These are phyloP conservation scores for Lactifluus piperatus DNA, from an alignment of 768 basidiomycete species.

Conservation along the genomic window DNA sequence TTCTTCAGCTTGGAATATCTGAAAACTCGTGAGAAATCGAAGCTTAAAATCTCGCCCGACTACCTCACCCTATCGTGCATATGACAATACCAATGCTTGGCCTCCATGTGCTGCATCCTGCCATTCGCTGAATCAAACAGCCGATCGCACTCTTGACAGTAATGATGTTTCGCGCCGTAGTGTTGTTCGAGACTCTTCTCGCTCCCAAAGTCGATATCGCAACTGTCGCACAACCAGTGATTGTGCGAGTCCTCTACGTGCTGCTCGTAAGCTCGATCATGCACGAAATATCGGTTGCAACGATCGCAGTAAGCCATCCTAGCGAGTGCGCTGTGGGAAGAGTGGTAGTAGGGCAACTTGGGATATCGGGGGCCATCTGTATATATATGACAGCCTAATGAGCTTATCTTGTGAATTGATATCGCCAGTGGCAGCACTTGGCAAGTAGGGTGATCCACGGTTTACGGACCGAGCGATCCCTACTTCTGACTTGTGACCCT, in stretches of 20 bases:
- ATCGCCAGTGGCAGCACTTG: too few relatives aligned
- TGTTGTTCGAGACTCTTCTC: neutral
- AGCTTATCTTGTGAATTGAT: too few relatives aligned
- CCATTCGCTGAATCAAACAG: neutral
- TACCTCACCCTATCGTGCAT: neutral
- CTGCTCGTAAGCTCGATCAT: neutral
- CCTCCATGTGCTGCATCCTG: neutral
- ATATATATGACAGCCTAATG: too few relatives aligned
- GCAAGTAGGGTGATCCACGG: too few relatives aligned
- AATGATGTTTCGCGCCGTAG: neutral
- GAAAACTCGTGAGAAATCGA: neutral
- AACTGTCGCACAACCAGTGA: neutral
- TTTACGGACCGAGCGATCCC: too few relatives aligned
- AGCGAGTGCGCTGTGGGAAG: neutral
- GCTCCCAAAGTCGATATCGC: neutral
- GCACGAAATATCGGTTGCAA: neutral
- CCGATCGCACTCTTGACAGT: neutral
- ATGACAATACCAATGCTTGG: conserved; percentile 4
- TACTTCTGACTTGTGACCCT: too few relatives aligned
- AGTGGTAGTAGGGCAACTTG: too few relatives aligned
- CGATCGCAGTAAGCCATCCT: conserved; percentile 6
- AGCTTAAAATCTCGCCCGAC: neutral
- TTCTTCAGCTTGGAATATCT: conserved; percentile 32
- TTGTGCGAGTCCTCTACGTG: neutral
- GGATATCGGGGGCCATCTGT: too few relatives aligned